These are phyloP conservation scores for Cyberlindnera japonica DNA, from an alignment of 805 yeast genomes.

Conservation along the genomic window DNA sequence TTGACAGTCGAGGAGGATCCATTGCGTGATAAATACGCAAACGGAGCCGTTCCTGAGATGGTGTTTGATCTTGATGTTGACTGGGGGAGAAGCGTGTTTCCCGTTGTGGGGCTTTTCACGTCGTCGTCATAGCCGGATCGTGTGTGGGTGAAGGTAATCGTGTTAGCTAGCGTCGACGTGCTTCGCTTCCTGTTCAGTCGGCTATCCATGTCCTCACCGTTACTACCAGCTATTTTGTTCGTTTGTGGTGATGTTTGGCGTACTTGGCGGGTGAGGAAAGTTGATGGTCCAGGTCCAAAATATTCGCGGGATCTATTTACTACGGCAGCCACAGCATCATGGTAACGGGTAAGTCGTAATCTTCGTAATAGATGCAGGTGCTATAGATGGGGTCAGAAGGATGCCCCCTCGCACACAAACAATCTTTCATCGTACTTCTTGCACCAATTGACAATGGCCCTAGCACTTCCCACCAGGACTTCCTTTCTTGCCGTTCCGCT, in stretches of 20 bases:
- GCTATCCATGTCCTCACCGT: conserved; percentile 6
- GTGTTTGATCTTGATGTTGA: conserved; percentile 1
- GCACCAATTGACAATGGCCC: conserved; percentile 72
- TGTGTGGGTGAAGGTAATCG: conserved; percentile 27
- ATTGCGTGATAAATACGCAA: conserved; percentile 14
- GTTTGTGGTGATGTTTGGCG: no score
- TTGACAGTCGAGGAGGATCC: conserved; percentile 24
- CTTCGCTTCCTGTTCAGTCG: conserved; percentile 21
- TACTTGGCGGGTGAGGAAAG: no score
- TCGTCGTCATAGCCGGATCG: conserved; percentile 8
- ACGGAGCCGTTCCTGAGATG: conserved; percentile 3
- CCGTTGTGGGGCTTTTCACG: not conserved
- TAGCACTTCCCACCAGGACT: conserved; percentile 56
- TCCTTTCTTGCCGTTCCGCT: conserved; percentile 56
- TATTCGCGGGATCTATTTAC: no score
- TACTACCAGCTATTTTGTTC: no score
- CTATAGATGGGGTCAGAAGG: no score
- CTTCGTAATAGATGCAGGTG: no score
- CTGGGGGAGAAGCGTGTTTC: not conserved
- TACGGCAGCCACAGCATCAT: no score
- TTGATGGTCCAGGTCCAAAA: no score
- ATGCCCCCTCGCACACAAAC: conserved; percentile 72
- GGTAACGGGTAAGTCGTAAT: no score
- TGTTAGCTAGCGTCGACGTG: conserved; percentile 27
- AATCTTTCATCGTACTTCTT: conserved; percentile 63